Percentiles rank a stretch among this genome's conserved stretches.
Conservation (phyloP, 345 rosid species). For the Linum usitatissimum region DNA sequence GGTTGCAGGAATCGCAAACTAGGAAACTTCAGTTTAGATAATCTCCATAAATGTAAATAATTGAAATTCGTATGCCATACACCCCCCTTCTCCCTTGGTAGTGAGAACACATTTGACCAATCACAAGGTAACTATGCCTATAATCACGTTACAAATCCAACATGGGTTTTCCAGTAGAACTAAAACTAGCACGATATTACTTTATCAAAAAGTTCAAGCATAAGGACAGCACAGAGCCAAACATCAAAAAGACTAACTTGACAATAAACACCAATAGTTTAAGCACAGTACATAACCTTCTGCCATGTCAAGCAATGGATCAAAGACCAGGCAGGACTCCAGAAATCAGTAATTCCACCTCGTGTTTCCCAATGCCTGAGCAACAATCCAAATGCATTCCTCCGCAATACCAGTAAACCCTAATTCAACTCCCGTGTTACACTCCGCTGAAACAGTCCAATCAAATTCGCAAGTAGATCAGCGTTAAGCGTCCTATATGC, state of each 20-base stretch:
- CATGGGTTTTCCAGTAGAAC: neutral
- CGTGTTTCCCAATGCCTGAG: neutral
- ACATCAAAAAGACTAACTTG: neutral
- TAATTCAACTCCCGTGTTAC: neutral
- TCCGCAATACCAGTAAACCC: neutral
- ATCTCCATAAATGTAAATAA: too few relatives aligned
- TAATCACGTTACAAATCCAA: neutral
- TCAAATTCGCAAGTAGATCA: neutral
- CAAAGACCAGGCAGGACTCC: neutral
- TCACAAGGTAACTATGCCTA: neutral
- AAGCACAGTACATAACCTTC: neutral
- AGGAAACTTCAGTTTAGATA: neutral
- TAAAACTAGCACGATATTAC: neutral
- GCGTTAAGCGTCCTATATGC: neutral
- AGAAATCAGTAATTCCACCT: neutral
- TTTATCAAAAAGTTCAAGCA: neutral
- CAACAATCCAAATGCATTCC: neutral
- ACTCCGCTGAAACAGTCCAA: neutral
- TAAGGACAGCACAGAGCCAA: neutral
- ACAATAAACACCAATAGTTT: neutral
- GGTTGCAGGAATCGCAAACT: neutral
- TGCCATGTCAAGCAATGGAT: neutral
- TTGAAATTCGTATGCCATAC: too few relatives aligned
- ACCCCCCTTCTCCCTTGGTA: neutral
- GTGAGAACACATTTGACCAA: neutral